Evolutionary conservation across 192 early-diverging fungal species (phyloP), one percentile per base, ranked within the genome.

Genomic region (Backusella westeae): DNA sequence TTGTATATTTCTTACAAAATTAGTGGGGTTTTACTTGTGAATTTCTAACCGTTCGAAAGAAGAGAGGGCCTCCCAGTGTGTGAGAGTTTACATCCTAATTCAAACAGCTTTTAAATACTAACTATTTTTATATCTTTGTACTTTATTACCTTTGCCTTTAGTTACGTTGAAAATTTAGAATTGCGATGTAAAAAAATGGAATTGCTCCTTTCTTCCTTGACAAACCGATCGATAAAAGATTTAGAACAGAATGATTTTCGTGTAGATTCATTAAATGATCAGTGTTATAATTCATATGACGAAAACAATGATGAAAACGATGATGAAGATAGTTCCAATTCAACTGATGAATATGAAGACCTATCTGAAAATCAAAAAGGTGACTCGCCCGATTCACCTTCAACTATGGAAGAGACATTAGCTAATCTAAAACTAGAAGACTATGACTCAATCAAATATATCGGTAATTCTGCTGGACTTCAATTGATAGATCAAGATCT

Each of bases 181-280:
- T 71, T 74, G 26, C 41, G 76, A 21, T 81, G 80, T 34, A 81
- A 75, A 75, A 75, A 82, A 32, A 75, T 82, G 74, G 81, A 82
- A 53, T 42, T 34, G 6, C 67, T 82, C 15, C 46, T 82, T 32
- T 75, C 46, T 0, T 66, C 69, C 6, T 75, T 79, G 34, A 80
- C 78, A 3, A 69, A 75, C 8, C 34, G 41, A 9, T 72, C 78
- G 6, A 76, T 80, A 41, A 74, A 80, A 56, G 74, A 80, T 39
- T 56, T 80, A 3, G 78, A 80, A 76, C 36, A 67, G 36, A 67
- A 65, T 26, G 67, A 69, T 42, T 68, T 75, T n/a, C 26, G 34
- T n/a, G 42, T 42, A 23, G 56, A 67, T 38, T 44, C 41, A 23
- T 32, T 32, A 9, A 71, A 29, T 32, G 15, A 36, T 69, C 68